These are phyloP conservation scores for Aegilops speltoides DNA, from an alignment of 176 grass and related monocot genomes.

Conservation along the genomic window DNA sequence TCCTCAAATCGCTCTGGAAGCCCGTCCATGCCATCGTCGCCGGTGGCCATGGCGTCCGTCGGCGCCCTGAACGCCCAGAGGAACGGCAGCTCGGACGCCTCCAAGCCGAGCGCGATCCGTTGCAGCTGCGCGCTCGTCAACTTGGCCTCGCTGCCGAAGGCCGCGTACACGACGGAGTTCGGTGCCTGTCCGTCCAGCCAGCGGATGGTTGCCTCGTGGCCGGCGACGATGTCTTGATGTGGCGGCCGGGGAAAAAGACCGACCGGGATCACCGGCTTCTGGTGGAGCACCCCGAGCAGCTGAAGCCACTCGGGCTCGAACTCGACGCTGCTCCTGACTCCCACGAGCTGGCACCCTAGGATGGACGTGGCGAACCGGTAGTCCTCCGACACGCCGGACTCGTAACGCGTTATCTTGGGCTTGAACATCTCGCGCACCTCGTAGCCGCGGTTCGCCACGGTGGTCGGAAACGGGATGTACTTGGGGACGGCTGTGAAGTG, in stretches of 20 bases:
- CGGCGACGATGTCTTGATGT: background rate
- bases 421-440: conserved; percentile 39
- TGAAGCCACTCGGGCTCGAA: conserved; percentile 41
- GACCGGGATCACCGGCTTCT: conserved; percentile 44
- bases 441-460: conserved; percentile 31
- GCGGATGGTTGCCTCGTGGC: conserved; percentile 2
- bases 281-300: conserved; percentile 31
- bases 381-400: conserved; percentile 42
- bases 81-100: conserved; percentile 51
- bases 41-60: no score
- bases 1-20: no score
- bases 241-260: conserved; percentile 43
- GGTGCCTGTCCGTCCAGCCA: conserved; percentile 47
- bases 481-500: conserved; percentile 28
- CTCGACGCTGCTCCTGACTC: conserved; percentile 30
- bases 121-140: conserved; percentile 33
- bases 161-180: conserved; percentile 50
- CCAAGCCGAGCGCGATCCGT: conserved; percentile 49
- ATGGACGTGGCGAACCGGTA: conserved; percentile 39
- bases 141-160: conserved; percentile 70
- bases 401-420: background rate
- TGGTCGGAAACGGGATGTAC: conserved; percentile 40
- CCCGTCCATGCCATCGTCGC: no score
- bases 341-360: conserved; percentile 49
- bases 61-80: conserved; percentile 36